phyloP scores from a whole-genome alignment of 805 yeast genomes.

The Lipomyces sp. region DNA sequence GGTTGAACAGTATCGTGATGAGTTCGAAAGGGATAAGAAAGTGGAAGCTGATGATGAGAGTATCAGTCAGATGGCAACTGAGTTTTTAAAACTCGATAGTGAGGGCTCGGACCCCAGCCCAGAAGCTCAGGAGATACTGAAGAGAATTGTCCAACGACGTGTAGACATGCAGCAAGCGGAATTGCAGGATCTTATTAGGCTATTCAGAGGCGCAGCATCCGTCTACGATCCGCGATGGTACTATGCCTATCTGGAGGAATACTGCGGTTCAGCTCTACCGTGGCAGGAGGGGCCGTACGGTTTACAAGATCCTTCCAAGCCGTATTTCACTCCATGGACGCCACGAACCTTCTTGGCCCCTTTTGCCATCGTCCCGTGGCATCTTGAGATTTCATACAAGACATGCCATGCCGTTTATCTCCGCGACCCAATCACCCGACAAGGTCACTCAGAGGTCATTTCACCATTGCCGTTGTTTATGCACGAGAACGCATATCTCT shows the following conservation, averaged over 20 bases:
- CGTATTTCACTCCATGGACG: constrained; percentile 95
- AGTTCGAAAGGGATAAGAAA: background rate
- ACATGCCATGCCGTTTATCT: constrained; percentile 97
- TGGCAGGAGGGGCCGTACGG: constrained; percentile 86
- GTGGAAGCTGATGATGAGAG: background rate
- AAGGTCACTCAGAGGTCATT: constrained; percentile 94
- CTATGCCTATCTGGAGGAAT: constrained; percentile 32
- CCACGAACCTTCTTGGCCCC: constrained; percentile 94
- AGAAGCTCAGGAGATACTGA: constrained; percentile 5
- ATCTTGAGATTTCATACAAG: constrained; percentile 83
- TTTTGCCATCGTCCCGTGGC: constrained; percentile 89
- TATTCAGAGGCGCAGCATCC: constrained; percentile 31
- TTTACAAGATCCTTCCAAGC: constrained; percentile 71
- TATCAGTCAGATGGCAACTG: background rate
- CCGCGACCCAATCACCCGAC: constrained; percentile 96
- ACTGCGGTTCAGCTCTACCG: constrained; percentile 54
- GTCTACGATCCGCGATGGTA: constrained; percentile 38
- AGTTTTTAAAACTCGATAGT: background rate
- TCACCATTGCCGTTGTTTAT: constrained; percentile 81
- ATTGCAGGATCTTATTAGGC: constrained; percentile 7
- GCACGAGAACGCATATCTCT: constrained; percentile 95
- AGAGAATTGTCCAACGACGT: background rate
- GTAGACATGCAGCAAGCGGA: constrained; percentile 14
- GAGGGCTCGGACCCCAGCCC: background rate
- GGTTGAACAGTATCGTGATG: constrained; percentile 32